Evolutionary conservation across 2,329 filamentous ascomycete genomes (phyloP), one percentile per base, ranked within the genome.

Genomic region (Pyrenophora teres): DNA sequence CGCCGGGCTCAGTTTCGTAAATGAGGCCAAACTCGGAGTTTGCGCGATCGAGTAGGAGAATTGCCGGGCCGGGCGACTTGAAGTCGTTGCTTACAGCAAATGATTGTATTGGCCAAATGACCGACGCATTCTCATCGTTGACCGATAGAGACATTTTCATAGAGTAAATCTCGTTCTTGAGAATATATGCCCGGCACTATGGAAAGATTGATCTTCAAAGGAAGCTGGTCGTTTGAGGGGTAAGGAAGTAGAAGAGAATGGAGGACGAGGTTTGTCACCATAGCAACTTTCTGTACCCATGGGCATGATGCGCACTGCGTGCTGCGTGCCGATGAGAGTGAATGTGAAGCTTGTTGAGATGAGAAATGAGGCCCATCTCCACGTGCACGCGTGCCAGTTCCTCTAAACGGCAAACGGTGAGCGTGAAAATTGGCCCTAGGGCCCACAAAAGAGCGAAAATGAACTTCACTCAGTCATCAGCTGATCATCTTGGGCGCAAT

Each of bases 11-110:
- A 1, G 23, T 38, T 9, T 49, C 37, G 16, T 47, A 43, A 12
- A 62, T 15, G 1, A 68, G 27, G 8, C 63, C 63, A 6, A 65
- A 59, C 2, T 66, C 62, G 0, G 47, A 33, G 19, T 60, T 64
- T 0, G 48, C 50, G 3, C 54, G 58, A 10, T 67, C 64, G 0
- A 65, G 42, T 1, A 57, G 38, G 0, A 67, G 16, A 1, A 15
- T 13, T 2, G 47, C 39, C 0, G 35, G 27, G 0, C 36, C 47
- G 0, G 42, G 3, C 0, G 44, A 57, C 4, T 23, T 59, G 27
- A 57, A 48, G 6, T 59, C 54, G 6, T 59, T 52, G 2, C 32
- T 37, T 2, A 64, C 33, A 0, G 46, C 15, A 16, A 64, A 60
- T 0, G 50, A 52, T 2, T 46, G 30, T 1, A 67, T 21, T 0